A percentile compares a stretch with the other conserved stretches of the same genome.
Evolutionary conservation across 2,329 filamentous ascomycete genomes (phyloP).

Genomic region (Cladosporium sp.): DNA sequence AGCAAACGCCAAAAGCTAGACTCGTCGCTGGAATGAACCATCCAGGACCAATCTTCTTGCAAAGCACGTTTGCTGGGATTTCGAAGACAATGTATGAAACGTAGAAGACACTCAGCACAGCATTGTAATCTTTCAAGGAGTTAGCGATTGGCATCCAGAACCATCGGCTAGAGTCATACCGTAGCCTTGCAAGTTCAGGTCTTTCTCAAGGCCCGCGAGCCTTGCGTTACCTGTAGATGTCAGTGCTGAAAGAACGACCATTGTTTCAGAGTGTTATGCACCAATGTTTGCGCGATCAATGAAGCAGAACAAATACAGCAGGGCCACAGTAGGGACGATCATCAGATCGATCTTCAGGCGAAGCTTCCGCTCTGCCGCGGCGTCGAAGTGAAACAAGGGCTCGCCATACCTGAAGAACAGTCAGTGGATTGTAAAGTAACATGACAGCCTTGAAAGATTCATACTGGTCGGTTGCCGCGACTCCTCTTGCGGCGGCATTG

Average conservation of each 20-base stretch:
- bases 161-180: conserved; percentile 27
- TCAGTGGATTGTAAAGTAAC: conserved; percentile 5
- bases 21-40: conserved; percentile 65
- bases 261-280: conserved; percentile 33
- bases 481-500: conserved; percentile 42
- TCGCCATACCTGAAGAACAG: conserved; percentile 44
- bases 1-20: conserved; percentile 58
- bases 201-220: conserved; percentile 53
- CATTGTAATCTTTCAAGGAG: conserved; percentile 55
- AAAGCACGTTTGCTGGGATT: conserved; percentile 64
- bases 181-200: conserved; percentile 56
- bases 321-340: conserved; percentile 61
- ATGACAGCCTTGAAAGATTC: conserved; percentile 6
- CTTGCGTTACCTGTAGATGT: conserved; percentile 61
- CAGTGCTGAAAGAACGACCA: background rate
- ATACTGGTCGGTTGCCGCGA: conserved; percentile 47
- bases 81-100: conserved; percentile 70
- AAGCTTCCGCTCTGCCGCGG: conserved; percentile 54
- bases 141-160: background rate
- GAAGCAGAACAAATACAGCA: conserved; percentile 70
- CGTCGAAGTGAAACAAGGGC: conserved; percentile 52
- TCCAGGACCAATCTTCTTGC: conserved; percentile 67
- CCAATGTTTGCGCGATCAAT: conserved; percentile 72
- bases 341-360: conserved; percentile 60
- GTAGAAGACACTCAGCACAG: conserved; percentile 56